Conservation (phyloP, 768 basidiomycete genomes). For the Lactarius hengduanensis region DNA sequence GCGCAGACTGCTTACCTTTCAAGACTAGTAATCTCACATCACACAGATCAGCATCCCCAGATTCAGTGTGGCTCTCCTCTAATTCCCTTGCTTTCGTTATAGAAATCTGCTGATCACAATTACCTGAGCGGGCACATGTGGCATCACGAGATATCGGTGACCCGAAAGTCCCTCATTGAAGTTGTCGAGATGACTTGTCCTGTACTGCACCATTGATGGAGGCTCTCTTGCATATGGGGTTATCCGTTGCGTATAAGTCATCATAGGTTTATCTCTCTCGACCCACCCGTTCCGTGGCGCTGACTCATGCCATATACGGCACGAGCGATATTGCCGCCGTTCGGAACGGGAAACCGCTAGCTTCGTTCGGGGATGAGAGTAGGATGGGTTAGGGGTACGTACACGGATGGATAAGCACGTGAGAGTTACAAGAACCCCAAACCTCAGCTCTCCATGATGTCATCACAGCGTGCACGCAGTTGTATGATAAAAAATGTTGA, state of each 20-base stretch:
- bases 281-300: neutral
- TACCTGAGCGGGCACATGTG: neutral
- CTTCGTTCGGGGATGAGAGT: neutral
- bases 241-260: neutral
- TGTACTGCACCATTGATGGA: neutral
- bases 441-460: neutral
- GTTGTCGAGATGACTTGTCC: too few species aligned
- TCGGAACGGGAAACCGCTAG: neutral
- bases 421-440: neutral
- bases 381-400: neutral
- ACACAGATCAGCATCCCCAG: neutral
- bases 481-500: neutral
- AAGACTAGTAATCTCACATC: slow-evolving; percentile 9
- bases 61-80: neutral
- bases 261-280: neutral
- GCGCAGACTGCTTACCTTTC: slow-evolving; percentile 17
- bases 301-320: neutral
- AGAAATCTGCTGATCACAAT: neutral
- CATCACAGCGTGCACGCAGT: neutral
- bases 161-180: neutral
- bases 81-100: neutral
- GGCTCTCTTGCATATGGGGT: neutral
- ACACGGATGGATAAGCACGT: neutral
- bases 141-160: neutral
- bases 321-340: neutral